phyloP scores from a whole-genome alignment of 2,329 filamentous ascomycete species.

The Sphaceloma murrayae region DNA sequence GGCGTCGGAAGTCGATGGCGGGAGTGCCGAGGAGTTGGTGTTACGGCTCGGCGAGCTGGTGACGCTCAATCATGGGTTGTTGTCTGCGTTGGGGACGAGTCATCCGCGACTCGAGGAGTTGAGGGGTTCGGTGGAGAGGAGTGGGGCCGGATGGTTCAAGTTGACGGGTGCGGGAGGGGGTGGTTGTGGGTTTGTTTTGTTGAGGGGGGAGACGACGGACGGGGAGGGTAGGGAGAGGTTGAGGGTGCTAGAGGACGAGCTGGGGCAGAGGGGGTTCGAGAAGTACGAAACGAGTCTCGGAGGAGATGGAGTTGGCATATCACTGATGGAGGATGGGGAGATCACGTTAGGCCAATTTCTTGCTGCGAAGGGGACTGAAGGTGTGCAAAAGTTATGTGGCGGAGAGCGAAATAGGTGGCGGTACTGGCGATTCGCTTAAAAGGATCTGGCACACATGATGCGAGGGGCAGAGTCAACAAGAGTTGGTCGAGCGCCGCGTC shows the following conservation, averaged over 20 bases:
- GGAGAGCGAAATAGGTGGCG: slow-evolving; percentile 28
- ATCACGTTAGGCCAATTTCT: slow-evolving; percentile 87
- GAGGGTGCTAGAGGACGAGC: slow-evolving; percentile 48
- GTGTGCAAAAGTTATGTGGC: slow-evolving; percentile 73
- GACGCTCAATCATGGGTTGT: slow-evolving; percentile 83
- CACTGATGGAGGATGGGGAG: slow-evolving; percentile 84
- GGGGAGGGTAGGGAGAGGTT: slow-evolving; percentile 17
- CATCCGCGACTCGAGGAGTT: slow-evolving; percentile 89
- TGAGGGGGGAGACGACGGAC: slow-evolving; percentile 50
- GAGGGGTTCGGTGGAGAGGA: slow-evolving; percentile 79
- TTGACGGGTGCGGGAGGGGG: slow-evolving; percentile 92
- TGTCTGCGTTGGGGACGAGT: slow-evolving; percentile 86
- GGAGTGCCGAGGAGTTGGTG: slow-evolving; percentile 68
- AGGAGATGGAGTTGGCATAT: slow-evolving; percentile 84
- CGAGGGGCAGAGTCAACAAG: no score
- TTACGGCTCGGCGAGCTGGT: slow-evolving; percentile 54
- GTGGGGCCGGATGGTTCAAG: slow-evolving; percentile 92
- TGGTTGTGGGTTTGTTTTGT: slow-evolving; percentile 85
- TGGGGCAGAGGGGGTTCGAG: slow-evolving; percentile 55
- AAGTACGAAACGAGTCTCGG: slow-evolving; percentile 85
- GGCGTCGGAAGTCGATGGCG: background rate
- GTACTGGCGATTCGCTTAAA: slow-evolving; percentile 26
- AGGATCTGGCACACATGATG: background rate
- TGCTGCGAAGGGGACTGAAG: slow-evolving; percentile 71
- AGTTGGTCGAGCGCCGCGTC: no score